Evolutionary conservation across 345 rosid species (phyloP), one percentile per base, ranked within the genome.

Genomic region (Heritiera fomes): DNA sequence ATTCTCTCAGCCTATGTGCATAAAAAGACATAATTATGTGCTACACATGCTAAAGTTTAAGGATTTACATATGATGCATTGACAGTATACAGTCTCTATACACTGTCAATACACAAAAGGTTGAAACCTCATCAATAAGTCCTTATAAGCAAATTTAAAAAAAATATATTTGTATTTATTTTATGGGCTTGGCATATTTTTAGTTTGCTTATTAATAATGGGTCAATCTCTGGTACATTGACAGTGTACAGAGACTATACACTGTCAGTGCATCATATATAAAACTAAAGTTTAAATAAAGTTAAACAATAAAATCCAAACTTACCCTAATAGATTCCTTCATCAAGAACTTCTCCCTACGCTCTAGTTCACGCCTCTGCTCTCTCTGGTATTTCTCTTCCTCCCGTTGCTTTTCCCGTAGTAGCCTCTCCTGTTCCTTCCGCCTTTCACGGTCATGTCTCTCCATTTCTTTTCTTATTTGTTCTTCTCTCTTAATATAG

Each of bases 341-440:
- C 89, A 83, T 89, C 86, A 95, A 75, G 83, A 86, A 90, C 88
- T 90, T 93, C 85, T 95, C 97, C 85, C 94, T 91, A 59, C 97
- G 87, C 89, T 91, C 95, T 80, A 87, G 49, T 86, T 93, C 98
- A 82, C 93, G 92, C 90, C 90, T 91, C 81, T 91, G 97, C 83
- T 93, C 98, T 75, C 93, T 88, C 52, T 76, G 84, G 75, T 80
- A 87, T 81, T 95, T 91, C 91, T 95, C 98, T 79, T 87, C 98
- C 81, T 95, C 98, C 79, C 98, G 86, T 83, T 93, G 98, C 87
- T 87, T 93, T 84, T 95, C 98, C 68, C 98, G 95, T 81, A 91
- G 76, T 67, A 95, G 84, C 80, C 94, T 87, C 83, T 95, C 98
- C 83, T 95, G 98, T 81, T 93, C 98, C 84, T 88, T 95, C 61